Percentiles rank a stretch among this genome's conserved stretches.
phyloP scores from a whole-genome alignment of 352 stramenopile species.

The Phytophthora vignae region DNA sequence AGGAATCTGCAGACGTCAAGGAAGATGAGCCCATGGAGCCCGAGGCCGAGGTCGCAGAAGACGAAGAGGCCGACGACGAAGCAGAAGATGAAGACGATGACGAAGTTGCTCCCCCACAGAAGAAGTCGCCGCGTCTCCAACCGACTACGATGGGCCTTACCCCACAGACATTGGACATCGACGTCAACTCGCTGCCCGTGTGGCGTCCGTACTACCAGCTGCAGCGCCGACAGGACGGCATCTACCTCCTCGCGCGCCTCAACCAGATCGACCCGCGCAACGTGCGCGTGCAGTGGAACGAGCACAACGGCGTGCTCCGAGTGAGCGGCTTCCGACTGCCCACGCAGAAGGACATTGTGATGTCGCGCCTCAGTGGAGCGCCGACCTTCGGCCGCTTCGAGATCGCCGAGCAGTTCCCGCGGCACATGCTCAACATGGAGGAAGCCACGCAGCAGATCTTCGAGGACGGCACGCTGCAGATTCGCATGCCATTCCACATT shows the following conservation, averaged over 20 bases:
- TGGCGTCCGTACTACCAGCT: no score
- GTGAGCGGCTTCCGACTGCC: conserved; percentile 62
- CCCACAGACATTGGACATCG: no score
- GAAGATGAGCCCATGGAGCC: conserved; percentile 29
- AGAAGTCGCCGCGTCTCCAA: conserved; percentile 13
- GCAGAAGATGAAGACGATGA: conserved; percentile 22
- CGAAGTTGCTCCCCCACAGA: conserved; percentile 8
- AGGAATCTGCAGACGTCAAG: conserved; percentile 12
- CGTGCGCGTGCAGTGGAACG: no score
- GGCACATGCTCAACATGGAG: conserved; percentile 55
- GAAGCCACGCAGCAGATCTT: conserved; percentile 59
- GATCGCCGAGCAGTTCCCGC: conserved; percentile 62
- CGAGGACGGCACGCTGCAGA: conserved; percentile 60
- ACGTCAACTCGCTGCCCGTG: conserved; percentile 44
- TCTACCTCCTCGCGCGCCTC: no score
- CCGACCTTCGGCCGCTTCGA: conserved; percentile 77
- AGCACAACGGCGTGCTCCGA: conserved; percentile 47
- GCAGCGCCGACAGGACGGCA: no score
- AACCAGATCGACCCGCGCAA: no score
- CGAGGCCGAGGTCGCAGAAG: background rate
- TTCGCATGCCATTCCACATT: conserved; percentile 62
- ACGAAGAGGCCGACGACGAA: conserved; percentile 23
- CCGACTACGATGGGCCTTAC: no score
- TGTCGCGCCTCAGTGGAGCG: conserved; percentile 59
- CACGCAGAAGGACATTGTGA: conserved; percentile 62